Evolutionary conservation across 495 filamentous ascomycete genomes (phyloP), one percentile per base, ranked within the genome.

Genomic region (Aspergillus leporis): DNA sequence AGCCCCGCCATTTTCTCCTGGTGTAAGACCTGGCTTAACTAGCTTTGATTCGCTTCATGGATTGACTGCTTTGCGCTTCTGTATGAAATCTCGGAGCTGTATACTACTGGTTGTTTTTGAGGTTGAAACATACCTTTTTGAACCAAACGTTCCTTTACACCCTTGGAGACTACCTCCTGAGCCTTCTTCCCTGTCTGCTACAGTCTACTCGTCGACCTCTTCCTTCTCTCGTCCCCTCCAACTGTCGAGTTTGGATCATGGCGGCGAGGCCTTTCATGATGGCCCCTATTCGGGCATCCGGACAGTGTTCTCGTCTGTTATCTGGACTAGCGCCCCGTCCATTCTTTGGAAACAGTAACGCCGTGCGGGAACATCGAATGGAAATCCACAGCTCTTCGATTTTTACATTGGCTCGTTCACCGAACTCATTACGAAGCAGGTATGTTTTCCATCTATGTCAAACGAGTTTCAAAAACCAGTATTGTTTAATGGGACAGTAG

Each of bases 221-320:
- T 31, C 9, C 6, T 51, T 19, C 9, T 12, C 28, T 36, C 28
- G n/a, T 52, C 18, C 13, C 4, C 40, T 9, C 16, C 14, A 0
- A 16, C 14, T 34, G 22, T 21, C n/a, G 12, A 40, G 32, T 23
- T 18, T 28, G 8, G 53, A 63, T 31, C 28, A 67, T 67, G 61
- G 61, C 54, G 13, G 53, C 51, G 13, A 56, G 43, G 25, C 34
- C 51, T 19, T 12, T 54, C 23, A 32, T 60, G 18, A 19, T 56
- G 19, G 38, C 47, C 4, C 53, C 53, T 14, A 9, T 61, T 3
- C 58, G 56, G 28, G 59, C 59, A 36, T 58, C 59, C 21, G 12
- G 56, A 45, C 53, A 51, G 41, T 59, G 53, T 51, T 16, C 43
- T 25, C 58, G 46, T 16, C 16, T 62, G 36, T 49, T 54, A 10